These are phyloP conservation scores for Musa balbisiana DNA, from an alignment of 202 grass and related monocot genomes.

Conservation along the genomic window DNA sequence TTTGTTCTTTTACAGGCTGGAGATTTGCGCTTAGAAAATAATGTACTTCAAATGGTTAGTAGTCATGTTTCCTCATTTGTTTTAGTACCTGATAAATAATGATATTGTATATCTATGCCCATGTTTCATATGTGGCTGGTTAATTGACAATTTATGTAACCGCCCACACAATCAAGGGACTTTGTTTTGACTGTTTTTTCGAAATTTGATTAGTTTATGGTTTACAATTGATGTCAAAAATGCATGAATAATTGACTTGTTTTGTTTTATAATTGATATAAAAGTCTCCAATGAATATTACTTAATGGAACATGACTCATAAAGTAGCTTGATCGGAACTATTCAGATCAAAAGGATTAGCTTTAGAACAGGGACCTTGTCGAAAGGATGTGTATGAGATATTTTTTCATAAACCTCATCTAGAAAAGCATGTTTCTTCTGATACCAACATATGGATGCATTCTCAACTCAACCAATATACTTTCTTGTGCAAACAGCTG, in stretches of 20 bases:
- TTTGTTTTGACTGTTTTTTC: background rate
- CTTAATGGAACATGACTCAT: background rate
- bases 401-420: background rate
- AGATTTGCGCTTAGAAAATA: constrained; percentile 47
- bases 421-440: background rate
- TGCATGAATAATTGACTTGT: no score
- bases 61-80: background rate
- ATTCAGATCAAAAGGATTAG: no score
- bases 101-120: background rate
- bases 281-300: background rate
- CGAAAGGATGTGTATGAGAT: no score
- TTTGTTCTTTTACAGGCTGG: constrained; percentile 38
- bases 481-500: constrained; percentile 32
- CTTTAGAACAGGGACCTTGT: no score
- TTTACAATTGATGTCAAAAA: background rate
- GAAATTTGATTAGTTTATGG: background rate
- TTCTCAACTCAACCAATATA: background rate
- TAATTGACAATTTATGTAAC: background rate
- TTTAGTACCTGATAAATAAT: no score
- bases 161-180: background rate
- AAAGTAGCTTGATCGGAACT: no score
- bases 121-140: no score
- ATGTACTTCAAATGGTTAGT: constrained; percentile 71
- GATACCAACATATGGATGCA: constrained; percentile 1
- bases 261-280: background rate